phyloP scores from a whole-genome alignment of 495 filamentous ascomycete genomes.

The Melanomma pulvis-pyrius region DNA sequence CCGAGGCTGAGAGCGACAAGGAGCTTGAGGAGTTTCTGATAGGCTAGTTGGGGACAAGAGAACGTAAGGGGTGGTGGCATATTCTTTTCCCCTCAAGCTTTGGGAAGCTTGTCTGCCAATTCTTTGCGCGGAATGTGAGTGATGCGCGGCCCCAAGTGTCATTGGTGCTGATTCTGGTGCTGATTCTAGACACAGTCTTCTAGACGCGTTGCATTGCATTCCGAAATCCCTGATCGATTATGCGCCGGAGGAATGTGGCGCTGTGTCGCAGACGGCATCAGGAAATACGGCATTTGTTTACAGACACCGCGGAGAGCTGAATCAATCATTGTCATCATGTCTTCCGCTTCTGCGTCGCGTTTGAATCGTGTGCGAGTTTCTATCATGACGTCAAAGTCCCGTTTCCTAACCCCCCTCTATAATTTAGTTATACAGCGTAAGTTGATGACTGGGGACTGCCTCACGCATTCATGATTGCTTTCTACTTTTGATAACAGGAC shows the following conservation, averaged over 20 bases:
- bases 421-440: too few relatives aligned
- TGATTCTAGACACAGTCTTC: neutral
- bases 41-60: conserved; percentile 6
- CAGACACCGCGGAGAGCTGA: neutral
- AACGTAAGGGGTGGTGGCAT: neutral
- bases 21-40: conserved; percentile 70
- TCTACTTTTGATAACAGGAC: too few relatives aligned
- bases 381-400: neutral
- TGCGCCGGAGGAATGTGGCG: neutral
- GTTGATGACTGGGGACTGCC: too few relatives aligned
- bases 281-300: too few relatives aligned
- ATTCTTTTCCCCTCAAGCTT: neutral
- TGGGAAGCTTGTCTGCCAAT: conserved; percentile 5
- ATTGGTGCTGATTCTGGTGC: neutral
- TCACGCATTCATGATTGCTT: too few relatives aligned
- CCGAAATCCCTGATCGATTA: neutral
- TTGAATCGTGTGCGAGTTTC: neutral
- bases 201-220: neutral
- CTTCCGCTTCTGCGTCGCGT: neutral
- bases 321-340: neutral
- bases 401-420: too few relatives aligned
- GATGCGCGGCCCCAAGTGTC: neutral
- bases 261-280: neutral
- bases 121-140: neutral
- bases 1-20: conserved; percentile 52